Base-by-base conservation (phyloP, 805 yeast genomes). In the Ogataea glucozyma region DNA sequence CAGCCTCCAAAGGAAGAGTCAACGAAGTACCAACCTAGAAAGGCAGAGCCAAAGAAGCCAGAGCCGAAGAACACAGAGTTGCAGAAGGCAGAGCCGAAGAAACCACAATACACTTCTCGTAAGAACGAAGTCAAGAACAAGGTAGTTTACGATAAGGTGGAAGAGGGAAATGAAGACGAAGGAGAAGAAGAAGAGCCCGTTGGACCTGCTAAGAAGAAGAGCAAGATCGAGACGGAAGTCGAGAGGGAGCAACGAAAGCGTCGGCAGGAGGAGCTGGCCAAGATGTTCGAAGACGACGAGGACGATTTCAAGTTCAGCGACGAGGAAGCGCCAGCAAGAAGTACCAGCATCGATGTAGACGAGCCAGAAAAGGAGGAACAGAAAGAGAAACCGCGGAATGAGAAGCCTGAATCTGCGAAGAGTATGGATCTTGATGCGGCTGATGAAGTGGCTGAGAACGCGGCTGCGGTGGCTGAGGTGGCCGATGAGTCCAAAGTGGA, bases 201-300 rank as follows among this genome's bases (percentile, higher is more conserved):
- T 6, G 45, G 30, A 34, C 53, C 49, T 7, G 35, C 47, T 10
- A 37, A 31, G 13, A 58, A 53, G 44, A 60, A 43, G 30, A 44
- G 51, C 9, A 57, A 53, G 37, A 37, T 46, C 12, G 46, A 46
- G 29, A 32, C 53, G 1, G 21, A 39, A 13, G 43, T 41, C 36
- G 36, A 30, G n/a, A 27, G 26, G 14, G 44, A 40, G 18, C 18
- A 31, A 29, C 41, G 36, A 35, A 46, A 40, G 29, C 34, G 41
- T 38, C 31, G 43, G 19, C 48, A 52, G 23, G 51, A 43, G 22
- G 55, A 46, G 17, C 46, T 61, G 36, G 48, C 51, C 3, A 47
- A 44, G 35, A 44, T 51, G 54, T 57, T 51, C 46, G 60, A 51
- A 38, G 60, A 55, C 35, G 62, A 58, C 17, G 52, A 41, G 5